Conservation (phyloP, 805 yeast species). For the Pichia heedii region DNA sequence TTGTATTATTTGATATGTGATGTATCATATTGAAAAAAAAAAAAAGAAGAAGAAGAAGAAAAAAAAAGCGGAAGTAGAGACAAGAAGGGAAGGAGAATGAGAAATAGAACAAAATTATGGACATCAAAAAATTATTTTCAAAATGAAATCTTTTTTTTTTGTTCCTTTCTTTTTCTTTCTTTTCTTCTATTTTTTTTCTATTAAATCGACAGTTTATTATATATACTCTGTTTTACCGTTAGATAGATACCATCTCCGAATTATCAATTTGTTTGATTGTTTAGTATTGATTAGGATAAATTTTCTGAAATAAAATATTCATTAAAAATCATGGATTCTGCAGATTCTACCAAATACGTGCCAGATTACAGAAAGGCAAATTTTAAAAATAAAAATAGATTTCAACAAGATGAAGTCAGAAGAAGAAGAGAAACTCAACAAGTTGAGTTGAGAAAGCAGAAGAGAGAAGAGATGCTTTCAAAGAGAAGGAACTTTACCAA, state of each 20-base stretch:
- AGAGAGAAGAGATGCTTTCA: constrained; percentile 88
- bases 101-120: too few relatives aligned
- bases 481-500: constrained; percentile 77
- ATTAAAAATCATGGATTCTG: constrained; percentile 46
- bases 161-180: not conserved
- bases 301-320: not conserved
- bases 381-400: constrained; percentile 89
- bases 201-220: too few relatives aligned
- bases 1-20: too few relatives aligned
- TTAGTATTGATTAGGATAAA: too few relatives aligned
- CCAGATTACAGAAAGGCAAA: constrained; percentile 97
- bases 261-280: too few relatives aligned
- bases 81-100: too few relatives aligned
- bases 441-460: constrained; percentile 91
- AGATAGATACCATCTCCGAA: too few relatives aligned
- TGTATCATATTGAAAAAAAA: too few relatives aligned
- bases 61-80: too few relatives aligned
- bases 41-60: too few relatives aligned
- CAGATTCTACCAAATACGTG: constrained; percentile 73
- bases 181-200: not conserved
- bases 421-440: constrained; percentile 97
- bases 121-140: too few relatives aligned
- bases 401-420: constrained; percentile 91
- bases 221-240: not conserved
- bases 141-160: too few relatives aligned